Conservation (phyloP, 345 rosid genomes). For the Lepidium didymum region DNA sequence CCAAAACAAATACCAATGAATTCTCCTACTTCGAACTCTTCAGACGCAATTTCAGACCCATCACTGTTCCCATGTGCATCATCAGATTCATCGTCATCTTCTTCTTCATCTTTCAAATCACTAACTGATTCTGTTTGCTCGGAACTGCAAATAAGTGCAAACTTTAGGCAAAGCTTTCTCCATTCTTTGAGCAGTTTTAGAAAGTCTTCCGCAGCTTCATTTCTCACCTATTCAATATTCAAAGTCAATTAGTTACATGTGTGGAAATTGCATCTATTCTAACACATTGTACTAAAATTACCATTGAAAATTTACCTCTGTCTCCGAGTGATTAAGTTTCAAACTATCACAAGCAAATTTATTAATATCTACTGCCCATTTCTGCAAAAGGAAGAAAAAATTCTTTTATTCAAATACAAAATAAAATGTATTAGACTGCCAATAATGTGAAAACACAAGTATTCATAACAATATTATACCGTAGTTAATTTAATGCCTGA, state of each 20-base stretch:
- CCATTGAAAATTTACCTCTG: conserved; percentile 25
- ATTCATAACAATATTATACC: conserved; percentile 10
- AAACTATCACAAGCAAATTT: conserved; percentile 33
- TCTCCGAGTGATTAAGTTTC: conserved; percentile 34
- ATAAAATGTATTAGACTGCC: neutral
- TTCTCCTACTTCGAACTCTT: conserved; percentile 10
- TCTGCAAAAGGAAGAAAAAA: conserved; percentile 11
- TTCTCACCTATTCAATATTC: conserved; percentile 18
- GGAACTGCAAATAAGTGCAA: neutral
- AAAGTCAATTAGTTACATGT: neutral
- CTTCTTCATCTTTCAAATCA: conserved; percentile 3
- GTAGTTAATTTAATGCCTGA: conserved; percentile 31
- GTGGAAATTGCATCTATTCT: neutral
- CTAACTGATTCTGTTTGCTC: conserved; percentile 11
- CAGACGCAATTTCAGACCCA: conserved; percentile 9
- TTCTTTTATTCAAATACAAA: neutral
- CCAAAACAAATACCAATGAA: neutral
- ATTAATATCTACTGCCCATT: conserved; percentile 42
- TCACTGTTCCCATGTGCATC: neutral
- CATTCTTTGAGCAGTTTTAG: conserved; percentile 16
- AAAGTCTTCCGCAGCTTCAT: conserved; percentile 30
- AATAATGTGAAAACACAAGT: neutral
- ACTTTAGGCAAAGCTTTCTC: conserved; percentile 20
- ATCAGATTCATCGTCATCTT: neutral
- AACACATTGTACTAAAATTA: neutral